These are phyloP conservation scores for Fusarium albosuccineum DNA, from an alignment of 2,329 filamentous ascomycete genomes.

Conservation along the genomic window DNA sequence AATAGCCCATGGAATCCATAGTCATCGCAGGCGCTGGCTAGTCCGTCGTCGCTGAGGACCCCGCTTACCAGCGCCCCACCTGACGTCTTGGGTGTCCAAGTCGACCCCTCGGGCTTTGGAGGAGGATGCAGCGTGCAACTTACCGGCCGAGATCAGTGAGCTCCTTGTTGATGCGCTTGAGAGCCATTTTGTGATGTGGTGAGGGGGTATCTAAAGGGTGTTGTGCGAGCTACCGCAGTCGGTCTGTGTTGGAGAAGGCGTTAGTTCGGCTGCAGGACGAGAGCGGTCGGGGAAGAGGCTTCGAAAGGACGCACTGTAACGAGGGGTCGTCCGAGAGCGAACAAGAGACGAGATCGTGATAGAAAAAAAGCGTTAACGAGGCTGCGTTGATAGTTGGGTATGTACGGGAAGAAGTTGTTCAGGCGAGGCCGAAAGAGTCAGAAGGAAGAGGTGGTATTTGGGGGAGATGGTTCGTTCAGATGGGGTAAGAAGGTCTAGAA, in stretches of 20 bases:
- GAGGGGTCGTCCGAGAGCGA: slow-evolving; percentile 39
- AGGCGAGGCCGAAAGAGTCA: slow-evolving; percentile 45
- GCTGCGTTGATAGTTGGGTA: slow-evolving; percentile 25
- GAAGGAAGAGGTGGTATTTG: slow-evolving; percentile 46
- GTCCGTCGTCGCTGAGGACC: slow-evolving; percentile 45
- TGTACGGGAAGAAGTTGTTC: slow-evolving; percentile 40
- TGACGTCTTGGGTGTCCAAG: slow-evolving; percentile 49
- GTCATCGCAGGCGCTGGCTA: slow-evolving; percentile 30
- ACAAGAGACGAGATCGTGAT: slow-evolving; percentile 25
- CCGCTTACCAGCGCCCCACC: slow-evolving; percentile 56
- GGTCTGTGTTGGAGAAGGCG: slow-evolving; percentile 38
- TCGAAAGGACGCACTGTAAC: slow-evolving; percentile 47
- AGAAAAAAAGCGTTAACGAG: slow-evolving; percentile 18
- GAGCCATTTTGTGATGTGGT: slow-evolving; percentile 73
- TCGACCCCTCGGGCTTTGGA: slow-evolving; percentile 43
- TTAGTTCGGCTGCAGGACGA: slow-evolving; percentile 41
- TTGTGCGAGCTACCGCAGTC: slow-evolving; percentile 46
- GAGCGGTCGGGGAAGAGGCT: slow-evolving; percentile 33
- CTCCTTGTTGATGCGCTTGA: slow-evolving; percentile 97
- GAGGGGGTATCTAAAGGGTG: slow-evolving; percentile 45
- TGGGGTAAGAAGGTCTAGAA: slow-evolving; percentile 42
- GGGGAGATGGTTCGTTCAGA: slow-evolving; percentile 46
- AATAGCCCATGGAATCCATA: slow-evolving; percentile 3
- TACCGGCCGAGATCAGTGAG: slow-evolving; percentile 91
- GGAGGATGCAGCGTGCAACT: slow-evolving; percentile 51